These are phyloP conservation scores for Backusella tuberculispora DNA, from an alignment of 192 early-diverging fungal species.

Conservation along the genomic window DNA sequence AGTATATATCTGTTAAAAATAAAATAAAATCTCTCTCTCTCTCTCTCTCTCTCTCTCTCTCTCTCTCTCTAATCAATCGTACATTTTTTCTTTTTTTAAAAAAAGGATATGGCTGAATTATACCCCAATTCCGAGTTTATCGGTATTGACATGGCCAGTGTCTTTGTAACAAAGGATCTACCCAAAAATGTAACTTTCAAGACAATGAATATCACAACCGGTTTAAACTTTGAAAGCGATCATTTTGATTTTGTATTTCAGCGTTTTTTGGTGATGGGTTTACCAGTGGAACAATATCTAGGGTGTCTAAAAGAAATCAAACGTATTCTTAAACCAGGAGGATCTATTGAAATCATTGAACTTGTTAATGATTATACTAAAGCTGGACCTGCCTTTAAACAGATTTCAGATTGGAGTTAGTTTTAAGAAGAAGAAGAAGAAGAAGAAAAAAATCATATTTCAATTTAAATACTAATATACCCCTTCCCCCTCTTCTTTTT, in stretches of 20 bases:
- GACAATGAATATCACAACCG: constrained; percentile 26
- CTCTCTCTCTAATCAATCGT: no score
- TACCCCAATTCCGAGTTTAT: constrained; percentile 45
- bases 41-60: no score
- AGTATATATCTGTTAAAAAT: neutral
- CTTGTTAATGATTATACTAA: constrained; percentile 30
- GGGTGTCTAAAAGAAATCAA: constrained; percentile 32
- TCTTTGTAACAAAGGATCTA: constrained; percentile 26
- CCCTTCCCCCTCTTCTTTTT: no score
- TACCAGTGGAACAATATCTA: constrained; percentile 25
- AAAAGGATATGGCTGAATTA: constrained; percentile 39
- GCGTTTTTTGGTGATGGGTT: constrained; percentile 43
- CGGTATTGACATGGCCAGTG: constrained; percentile 39
- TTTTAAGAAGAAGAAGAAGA: no score
- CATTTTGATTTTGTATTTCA: constrained; percentile 45
- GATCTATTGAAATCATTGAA: constrained; percentile 38
- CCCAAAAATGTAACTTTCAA: constrained; percentile 32
- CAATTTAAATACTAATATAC: no score
- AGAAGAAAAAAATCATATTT: no score
- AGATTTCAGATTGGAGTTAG: constrained; percentile 34
- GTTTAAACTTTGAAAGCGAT: constrained; percentile 34
- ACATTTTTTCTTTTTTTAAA: no score
- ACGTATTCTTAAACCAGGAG: constrained; percentile 36
- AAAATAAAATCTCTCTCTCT: neutral
- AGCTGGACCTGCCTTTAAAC: constrained; percentile 28